Evolutionary conservation across 2,329 filamentous ascomycete genomes (phyloP).

Genomic region (Xylariaceae sp.): DNA sequence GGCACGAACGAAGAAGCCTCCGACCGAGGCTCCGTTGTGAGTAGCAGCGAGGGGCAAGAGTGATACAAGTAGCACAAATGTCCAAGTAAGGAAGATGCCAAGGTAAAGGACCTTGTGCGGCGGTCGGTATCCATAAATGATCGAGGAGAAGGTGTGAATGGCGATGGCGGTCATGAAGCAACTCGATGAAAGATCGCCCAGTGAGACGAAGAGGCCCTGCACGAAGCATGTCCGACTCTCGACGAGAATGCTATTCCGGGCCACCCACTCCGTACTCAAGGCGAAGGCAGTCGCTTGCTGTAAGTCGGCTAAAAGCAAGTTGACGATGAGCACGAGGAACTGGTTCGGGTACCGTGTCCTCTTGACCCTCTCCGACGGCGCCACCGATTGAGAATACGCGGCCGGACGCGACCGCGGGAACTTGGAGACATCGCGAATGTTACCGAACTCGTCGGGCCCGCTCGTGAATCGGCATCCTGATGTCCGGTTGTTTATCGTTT

Average conservation of each 20-base stretch:
- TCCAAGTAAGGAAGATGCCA: conserved; percentile 48
- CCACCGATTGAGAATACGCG: conserved; percentile 10
- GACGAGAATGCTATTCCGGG: conserved; percentile 48
- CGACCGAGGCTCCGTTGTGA: conserved; percentile 36
- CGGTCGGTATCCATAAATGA: conserved; percentile 52
- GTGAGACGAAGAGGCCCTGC: conserved; percentile 65
- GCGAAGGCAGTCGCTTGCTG: conserved; percentile 61
- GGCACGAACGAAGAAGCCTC: conserved; percentile 57
- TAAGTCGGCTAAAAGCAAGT: conserved; percentile 63
- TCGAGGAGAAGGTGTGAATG: conserved; percentile 59
- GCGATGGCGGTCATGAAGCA: conserved; percentile 64
- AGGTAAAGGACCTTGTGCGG: conserved; percentile 46
- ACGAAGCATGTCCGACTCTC: conserved; percentile 51
- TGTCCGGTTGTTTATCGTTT: background rate
- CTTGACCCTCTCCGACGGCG: conserved; percentile 1
- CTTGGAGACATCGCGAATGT: conserved; percentile 13
- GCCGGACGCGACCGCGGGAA: conserved; percentile 5
- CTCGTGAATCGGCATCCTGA: conserved; percentile 16
- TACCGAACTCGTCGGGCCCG: conserved; percentile 19
- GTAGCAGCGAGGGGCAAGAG: conserved; percentile 45
- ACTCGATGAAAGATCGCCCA: conserved; percentile 60
- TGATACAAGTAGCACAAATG: conserved; percentile 54
- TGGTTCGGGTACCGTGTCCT: conserved; percentile 47
- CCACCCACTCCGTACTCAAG: conserved; percentile 56
- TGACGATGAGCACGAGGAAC: conserved; percentile 64